A percentile compares a stretch with the other conserved stretches of the same genome.
These are phyloP conservation scores for Aphanomyces astaci DNA, from an alignment of 352 stramenopile species.

Conservation along the genomic window DNA sequence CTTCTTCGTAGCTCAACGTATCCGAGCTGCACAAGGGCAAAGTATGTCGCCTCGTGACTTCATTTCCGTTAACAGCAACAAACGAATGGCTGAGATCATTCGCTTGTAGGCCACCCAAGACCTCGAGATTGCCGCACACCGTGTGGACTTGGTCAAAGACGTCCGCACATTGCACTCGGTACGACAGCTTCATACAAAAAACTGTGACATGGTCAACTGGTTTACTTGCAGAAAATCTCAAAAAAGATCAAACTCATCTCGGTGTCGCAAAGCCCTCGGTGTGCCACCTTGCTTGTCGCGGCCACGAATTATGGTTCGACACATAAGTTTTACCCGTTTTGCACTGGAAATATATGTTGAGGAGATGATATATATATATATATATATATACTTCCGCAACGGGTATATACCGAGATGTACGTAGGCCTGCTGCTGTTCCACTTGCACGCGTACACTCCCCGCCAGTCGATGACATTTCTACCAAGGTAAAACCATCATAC, in stretches of 20 bases:
- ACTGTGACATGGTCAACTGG: neutral
- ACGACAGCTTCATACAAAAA: neutral
- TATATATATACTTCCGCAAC: no score
- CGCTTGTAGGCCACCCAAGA: neutral
- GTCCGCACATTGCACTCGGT: constrained; percentile 9
- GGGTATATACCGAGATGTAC: neutral
- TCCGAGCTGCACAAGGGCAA: constrained; percentile 18
- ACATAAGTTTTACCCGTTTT: neutral
- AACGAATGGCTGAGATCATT: neutral
- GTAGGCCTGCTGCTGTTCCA: constrained; percentile 3
- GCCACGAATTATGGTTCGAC: constrained; percentile 3
- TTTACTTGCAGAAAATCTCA: neutral
- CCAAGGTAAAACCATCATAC: no score
- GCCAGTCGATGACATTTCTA: neutral
- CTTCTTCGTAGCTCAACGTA: neutral
- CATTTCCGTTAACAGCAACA: neutral
- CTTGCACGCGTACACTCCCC: constrained; percentile 1
- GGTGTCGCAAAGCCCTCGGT: constrained; percentile 1
- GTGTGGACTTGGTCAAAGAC: constrained; percentile 6
- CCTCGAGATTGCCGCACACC: neutral
- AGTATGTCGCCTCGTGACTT: neutral
- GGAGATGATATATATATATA: neutral
- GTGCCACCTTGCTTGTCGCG: neutral
- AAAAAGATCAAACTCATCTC: constrained; percentile 18
- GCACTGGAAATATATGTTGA: neutral